phyloP scores from a whole-genome alignment of 176 grass and related monocot species.

The Urochloa ruziziensis region DNA sequence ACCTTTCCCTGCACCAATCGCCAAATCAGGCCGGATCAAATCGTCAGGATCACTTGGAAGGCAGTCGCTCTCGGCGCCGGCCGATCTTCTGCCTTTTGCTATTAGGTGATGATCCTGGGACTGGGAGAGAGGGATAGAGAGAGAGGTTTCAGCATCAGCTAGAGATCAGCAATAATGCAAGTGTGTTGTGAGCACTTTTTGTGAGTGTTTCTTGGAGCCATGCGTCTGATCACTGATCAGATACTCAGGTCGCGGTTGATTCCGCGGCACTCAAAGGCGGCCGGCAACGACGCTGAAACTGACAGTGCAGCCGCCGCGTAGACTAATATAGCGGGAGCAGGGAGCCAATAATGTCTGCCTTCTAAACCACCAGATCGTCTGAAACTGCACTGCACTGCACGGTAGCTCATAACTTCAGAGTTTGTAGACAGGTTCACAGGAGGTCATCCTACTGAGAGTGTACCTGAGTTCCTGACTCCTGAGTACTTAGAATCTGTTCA shows the following conservation, averaged over 20 bases:
- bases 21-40: background rate
- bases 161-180: background rate
- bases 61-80: background rate
- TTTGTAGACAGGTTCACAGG: background rate
- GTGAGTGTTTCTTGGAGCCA: constrained; percentile 5
- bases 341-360: background rate
- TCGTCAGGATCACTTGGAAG: background rate
- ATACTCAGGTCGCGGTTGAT: constrained; percentile 21
- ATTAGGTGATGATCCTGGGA: constrained; percentile 1
- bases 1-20: background rate
- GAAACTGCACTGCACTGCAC: background rate
- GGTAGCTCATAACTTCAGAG: background rate
- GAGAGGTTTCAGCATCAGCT: constrained; percentile 13
- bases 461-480: background rate
- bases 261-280: constrained; percentile 49
- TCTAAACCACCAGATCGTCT: too few species aligned
- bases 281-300: constrained; percentile 32
- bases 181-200: background rate
- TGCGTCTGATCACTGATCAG: constrained; percentile 7
- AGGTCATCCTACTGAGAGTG: background rate
- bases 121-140: background rate
- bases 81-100: background rate
- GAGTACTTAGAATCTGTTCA: background rate
- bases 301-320: constrained; percentile 32
- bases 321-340: background rate